A percentile compares a stretch with the other conserved stretches of the same genome.
phyloP scores from a whole-genome alignment of 2,329 filamentous ascomycete species.

The Uncinocarpus reesii region DNA sequence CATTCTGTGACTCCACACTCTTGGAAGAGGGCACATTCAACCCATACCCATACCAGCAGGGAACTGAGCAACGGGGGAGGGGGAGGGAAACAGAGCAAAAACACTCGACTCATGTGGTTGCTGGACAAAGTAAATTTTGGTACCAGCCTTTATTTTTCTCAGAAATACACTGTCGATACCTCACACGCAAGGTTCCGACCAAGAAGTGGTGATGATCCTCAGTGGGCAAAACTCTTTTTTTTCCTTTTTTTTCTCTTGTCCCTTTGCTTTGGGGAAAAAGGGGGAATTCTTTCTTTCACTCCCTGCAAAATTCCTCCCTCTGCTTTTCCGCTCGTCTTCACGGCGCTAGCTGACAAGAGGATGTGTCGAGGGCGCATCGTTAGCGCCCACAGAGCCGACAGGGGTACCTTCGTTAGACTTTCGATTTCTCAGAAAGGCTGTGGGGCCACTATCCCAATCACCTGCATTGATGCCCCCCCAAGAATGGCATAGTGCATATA shows the following conservation, averaged over 20 bases:
- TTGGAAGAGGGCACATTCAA: too few species aligned
- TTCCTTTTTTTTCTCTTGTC: not conserved
- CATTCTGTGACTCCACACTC: too few species aligned
- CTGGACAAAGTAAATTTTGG: not conserved
- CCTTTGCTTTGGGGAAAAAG: too few species aligned
- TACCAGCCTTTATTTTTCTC: constrained; percentile 1
- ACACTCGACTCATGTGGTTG: not conserved
- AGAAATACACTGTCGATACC: constrained; percentile 2
- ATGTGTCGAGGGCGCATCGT: constrained; percentile 8
- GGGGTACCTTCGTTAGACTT: constrained; percentile 2
- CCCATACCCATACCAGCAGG: too few species aligned
- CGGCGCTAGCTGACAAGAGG: constrained; percentile 1
- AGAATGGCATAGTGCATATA: constrained; percentile 12
- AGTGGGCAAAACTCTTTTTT: not conserved
- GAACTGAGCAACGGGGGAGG: too few species aligned
- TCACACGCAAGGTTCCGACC: not conserved
- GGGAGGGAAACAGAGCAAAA: too few species aligned
- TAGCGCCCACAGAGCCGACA: constrained; percentile 6
- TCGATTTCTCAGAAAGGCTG: not conserved
- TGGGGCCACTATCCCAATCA: constrained; percentile 4
- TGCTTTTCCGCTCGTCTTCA: not conserved
- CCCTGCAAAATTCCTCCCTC: not conserved
- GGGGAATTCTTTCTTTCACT: not conserved
- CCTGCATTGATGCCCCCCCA: constrained; percentile 1
- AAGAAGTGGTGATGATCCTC: constrained; percentile 1